Percentiles rank a stretch among this genome's conserved stretches.
Conservation (phyloP, 176 grass and related monocot species). For the Triticum urartu region DNA sequence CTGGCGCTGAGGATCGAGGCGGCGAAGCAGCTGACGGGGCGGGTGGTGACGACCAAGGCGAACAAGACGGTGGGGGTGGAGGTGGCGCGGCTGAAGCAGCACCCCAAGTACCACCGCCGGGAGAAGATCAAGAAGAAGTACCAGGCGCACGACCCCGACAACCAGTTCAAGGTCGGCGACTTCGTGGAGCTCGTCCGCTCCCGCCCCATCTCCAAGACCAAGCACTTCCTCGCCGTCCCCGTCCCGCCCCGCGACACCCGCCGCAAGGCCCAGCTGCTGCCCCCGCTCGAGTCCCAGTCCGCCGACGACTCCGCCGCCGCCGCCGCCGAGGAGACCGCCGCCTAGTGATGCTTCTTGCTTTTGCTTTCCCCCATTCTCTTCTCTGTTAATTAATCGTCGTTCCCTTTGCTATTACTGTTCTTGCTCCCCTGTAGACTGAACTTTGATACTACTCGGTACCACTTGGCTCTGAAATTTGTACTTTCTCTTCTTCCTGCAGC, state of each 20-base stretch:
- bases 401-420: neutral
- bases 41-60: conserved; percentile 71
- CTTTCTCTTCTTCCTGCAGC: neutral
- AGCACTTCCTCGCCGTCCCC: conserved; percentile 78
- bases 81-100: conserved; percentile 60
- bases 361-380: neutral
- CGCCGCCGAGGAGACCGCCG: neutral
- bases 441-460: neutral
- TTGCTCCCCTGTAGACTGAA: neutral
- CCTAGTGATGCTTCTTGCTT: neutral
- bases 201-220: conserved; percentile 97
- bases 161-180: conserved; percentile 92
- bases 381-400: neutral
- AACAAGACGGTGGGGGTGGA: conserved; percentile 93
- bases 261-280: conserved; percentile 50
- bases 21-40: conserved; percentile 62
- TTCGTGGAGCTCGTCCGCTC: conserved; percentile 73
- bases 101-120: conserved; percentile 78
- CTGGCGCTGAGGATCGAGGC: conserved; percentile 32
- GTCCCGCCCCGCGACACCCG: conserved; percentile 47
- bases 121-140: conserved; percentile 83
- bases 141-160: conserved; percentile 92
- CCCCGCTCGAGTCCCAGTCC: conserved; percentile 42
- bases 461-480: neutral
- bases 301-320: neutral